Conservation (phyloP, 495 filamentous ascomycete genomes). For the Trichoderma virens region DNA sequence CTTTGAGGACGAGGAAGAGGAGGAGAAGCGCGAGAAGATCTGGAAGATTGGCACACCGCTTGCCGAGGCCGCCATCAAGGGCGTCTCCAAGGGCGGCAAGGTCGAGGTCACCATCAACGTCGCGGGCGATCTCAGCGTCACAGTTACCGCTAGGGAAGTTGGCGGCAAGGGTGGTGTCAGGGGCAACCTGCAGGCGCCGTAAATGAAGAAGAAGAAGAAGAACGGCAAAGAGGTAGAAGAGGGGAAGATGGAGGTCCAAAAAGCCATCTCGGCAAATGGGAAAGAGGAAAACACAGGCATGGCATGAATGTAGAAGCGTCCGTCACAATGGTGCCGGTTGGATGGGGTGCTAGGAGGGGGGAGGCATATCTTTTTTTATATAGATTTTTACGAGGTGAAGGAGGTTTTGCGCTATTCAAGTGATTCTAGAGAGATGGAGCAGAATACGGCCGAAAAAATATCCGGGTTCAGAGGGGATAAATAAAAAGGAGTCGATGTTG, state of each 20-base stretch:
- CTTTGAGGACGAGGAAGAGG: conserved; percentile 70
- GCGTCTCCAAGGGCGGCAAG: conserved; percentile 78
- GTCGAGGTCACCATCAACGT: conserved; percentile 91
- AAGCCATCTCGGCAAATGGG: too few relatives aligned
- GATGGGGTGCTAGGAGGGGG: background rate
- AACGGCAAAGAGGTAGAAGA: background rate
- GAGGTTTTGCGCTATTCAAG: background rate
- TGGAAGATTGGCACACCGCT: conserved; percentile 82
- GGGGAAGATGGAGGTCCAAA: background rate
- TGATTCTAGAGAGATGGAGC: background rate
- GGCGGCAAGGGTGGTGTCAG: conserved; percentile 79
- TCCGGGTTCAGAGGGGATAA: background rate
- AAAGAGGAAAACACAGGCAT: background rate
- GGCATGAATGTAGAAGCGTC: background rate
- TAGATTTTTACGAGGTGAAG: background rate
- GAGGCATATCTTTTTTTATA: background rate
- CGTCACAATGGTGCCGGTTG: background rate
- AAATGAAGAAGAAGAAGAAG: conserved; percentile 3
- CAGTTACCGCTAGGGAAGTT: conserved; percentile 74
- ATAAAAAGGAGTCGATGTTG: background rate
- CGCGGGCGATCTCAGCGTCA: conserved; percentile 64
- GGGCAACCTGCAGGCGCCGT: conserved; percentile 44
- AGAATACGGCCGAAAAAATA: background rate
- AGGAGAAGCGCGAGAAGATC: conserved; percentile 81
- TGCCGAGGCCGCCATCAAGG: conserved; percentile 77